phyloP scores from a whole-genome alignment of 768 basidiomycete genomes.

The Leccinum boreale region DNA sequence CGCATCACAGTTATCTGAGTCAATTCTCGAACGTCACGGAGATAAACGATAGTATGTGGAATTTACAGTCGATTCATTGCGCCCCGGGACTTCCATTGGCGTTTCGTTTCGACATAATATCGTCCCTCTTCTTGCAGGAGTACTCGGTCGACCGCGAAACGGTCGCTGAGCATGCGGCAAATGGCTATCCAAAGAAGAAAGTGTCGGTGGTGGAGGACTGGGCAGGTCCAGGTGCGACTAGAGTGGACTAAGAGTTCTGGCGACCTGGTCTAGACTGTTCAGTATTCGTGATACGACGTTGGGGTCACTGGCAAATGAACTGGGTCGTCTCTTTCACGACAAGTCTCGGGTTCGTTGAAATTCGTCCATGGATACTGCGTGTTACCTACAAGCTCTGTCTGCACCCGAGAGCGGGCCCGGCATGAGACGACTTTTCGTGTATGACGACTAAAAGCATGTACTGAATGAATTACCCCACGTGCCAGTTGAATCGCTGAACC shows the following conservation, averaged over 20 bases:
- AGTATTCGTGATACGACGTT: neutral
- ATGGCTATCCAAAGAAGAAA: constrained; percentile 16
- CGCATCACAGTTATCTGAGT: constrained; percentile 33
- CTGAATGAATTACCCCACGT: neutral
- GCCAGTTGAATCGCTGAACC: too few relatives aligned
- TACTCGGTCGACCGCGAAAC: constrained; percentile 57
- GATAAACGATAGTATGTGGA: constrained; percentile 44
- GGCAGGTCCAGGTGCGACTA: too few relatives aligned
- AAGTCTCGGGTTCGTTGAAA: neutral
- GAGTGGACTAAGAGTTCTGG: too few relatives aligned
- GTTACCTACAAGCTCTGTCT: neutral
- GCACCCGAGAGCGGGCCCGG: neutral
- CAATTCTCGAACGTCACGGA: constrained; percentile 18
- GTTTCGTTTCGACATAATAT: constrained; percentile 47
- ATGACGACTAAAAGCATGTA: neutral
- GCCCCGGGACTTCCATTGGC: neutral
- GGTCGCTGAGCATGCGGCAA: constrained; percentile 21
- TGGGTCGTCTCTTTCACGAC: neutral
- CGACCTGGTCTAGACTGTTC: neutral
- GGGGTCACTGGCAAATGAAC: neutral
- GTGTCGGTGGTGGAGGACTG: too few relatives aligned
- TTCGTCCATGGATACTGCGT: neutral
- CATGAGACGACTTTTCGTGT: neutral
- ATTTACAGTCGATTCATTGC: constrained; percentile 30
- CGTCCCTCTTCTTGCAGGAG: constrained; percentile 50